Evolutionary conservation across 2,329 filamentous ascomycete species (phyloP).

Genomic region (Amesomyces nigricolor): DNA sequence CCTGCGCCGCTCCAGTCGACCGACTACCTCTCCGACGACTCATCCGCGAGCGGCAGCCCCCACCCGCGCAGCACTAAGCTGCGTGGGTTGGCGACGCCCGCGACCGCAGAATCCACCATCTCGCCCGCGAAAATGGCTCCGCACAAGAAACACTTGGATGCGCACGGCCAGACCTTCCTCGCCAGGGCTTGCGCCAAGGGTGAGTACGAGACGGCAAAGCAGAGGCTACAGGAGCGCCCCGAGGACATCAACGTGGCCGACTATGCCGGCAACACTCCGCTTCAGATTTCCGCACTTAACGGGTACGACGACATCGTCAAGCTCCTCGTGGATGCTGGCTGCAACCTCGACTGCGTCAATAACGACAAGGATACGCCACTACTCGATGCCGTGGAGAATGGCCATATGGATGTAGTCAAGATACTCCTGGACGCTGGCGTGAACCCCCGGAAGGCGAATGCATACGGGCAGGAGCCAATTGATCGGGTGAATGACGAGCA

Average conservation of each 20-base stretch:
- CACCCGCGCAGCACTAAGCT: slow-evolving; percentile 54
- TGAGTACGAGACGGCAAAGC: slow-evolving; percentile 72
- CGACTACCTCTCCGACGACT: slow-evolving; percentile 64
- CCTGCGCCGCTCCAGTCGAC: slow-evolving; percentile 57
- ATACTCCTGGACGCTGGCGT: slow-evolving; percentile 80
- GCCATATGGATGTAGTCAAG: slow-evolving; percentile 81
- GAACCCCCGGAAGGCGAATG: slow-evolving; percentile 84
- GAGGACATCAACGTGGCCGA: slow-evolving; percentile 86
- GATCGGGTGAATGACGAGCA: slow-evolving; percentile 71
- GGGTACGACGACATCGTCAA: slow-evolving; percentile 83
- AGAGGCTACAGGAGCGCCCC: slow-evolving; percentile 68
- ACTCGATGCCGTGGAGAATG: slow-evolving; percentile 94
- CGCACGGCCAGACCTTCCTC: slow-evolving; percentile 83
- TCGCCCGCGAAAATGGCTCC: slow-evolving; percentile 63
- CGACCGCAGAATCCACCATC: slow-evolving; percentile 53
- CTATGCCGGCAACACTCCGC: slow-evolving; percentile 91
- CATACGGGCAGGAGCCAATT: slow-evolving; percentile 86
- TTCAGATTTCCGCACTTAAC: slow-evolving; percentile 87
- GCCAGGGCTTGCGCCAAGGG: slow-evolving; percentile 86
- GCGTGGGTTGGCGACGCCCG: slow-evolving; percentile 50
- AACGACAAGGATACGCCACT: slow-evolving; percentile 88
- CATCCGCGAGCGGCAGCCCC: slow-evolving; percentile 55
- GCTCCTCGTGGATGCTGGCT: slow-evolving; percentile 77
- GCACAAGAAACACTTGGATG: slow-evolving; percentile 84
- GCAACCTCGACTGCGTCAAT: slow-evolving; percentile 72